phyloP scores from a whole-genome alignment of 495 filamentous ascomycete genomes.

The Xylaria castorea region DNA sequence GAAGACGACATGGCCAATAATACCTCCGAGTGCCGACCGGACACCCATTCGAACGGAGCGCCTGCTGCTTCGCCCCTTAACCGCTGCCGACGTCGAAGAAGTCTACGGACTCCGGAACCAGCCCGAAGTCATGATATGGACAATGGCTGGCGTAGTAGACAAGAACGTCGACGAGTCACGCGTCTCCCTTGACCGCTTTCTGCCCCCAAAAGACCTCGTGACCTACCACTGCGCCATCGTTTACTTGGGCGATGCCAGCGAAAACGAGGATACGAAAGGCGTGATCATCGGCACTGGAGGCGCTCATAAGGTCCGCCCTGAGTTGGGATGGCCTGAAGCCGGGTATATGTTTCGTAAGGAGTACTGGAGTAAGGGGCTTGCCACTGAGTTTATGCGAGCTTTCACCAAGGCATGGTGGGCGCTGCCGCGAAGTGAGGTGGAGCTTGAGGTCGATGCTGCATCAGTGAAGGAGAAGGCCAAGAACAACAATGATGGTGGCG shows the following conservation, averaged over 20 bases:
- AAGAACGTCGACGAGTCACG: conserved; percentile 47
- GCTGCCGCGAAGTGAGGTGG: conserved; percentile 43
- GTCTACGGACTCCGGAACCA: conserved; percentile 52
- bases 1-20: conserved; percentile 16
- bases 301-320: neutral
- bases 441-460: conserved; percentile 36
- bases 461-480: conserved; percentile 31
- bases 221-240: conserved; percentile 39
- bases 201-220: conserved; percentile 43
- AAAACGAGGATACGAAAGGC: conserved; percentile 27
- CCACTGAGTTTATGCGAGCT: conserved; percentile 46
- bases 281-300: conserved; percentile 39
- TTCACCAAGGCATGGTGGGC: conserved; percentile 42
- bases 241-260: conserved; percentile 36
- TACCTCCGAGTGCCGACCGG: conserved; percentile 39
- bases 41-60: conserved; percentile 49
- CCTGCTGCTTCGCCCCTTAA: conserved; percentile 50
- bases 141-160: conserved; percentile 46
- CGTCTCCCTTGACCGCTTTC: conserved; percentile 40
- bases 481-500: neutral
- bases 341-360: conserved; percentile 49
- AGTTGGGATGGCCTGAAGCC: conserved; percentile 42
- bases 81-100: conserved; percentile 45
- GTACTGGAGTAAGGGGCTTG: conserved; percentile 46
- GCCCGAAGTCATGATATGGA: conserved; percentile 59